Evolutionary conservation across 2,329 filamentous ascomycete genomes (phyloP).

Genomic region (Hortaea werneckii): DNA sequence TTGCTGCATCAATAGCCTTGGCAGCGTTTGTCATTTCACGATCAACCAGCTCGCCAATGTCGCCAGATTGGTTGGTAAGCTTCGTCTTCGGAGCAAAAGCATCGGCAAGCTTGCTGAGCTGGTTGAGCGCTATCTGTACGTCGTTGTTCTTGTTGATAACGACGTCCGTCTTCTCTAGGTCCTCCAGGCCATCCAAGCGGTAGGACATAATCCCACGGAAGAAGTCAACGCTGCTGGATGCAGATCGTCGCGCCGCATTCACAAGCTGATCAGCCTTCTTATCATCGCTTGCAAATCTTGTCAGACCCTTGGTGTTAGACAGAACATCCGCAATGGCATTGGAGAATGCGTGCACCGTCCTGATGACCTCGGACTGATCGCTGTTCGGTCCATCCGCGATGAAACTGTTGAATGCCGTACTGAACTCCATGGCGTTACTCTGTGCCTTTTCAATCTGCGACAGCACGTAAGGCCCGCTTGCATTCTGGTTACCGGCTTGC

Average conservation of each 20-base stretch:
- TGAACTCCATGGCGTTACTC: constrained; percentile 89
- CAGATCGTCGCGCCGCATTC: constrained; percentile 72
- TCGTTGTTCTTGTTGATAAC: constrained; percentile 97
- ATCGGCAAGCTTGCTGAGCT: constrained; percentile 86
- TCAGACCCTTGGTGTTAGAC: constrained; percentile 92
- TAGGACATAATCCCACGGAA: constrained; percentile 92
- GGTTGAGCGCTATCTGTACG: constrained; percentile 86
- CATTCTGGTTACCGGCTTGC: constrained; percentile 98
- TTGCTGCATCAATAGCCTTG: constrained; percentile 86
- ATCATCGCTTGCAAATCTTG: constrained; percentile 85
- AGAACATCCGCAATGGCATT: constrained; percentile 88
- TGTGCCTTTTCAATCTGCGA: constrained; percentile 97
- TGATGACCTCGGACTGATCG: constrained; percentile 82
- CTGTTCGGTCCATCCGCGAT: constrained; percentile 93
- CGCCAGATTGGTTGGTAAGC: constrained; percentile 66
- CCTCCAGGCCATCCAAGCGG: constrained; percentile 80
- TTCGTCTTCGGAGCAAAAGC: constrained; percentile 84
- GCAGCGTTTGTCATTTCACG: constrained; percentile 85
- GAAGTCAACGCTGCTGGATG: constrained; percentile 81
- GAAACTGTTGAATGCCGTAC: constrained; percentile 96
- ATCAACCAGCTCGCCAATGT: constrained; percentile 88
- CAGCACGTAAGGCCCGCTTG: constrained; percentile 84
- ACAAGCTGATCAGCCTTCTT: constrained; percentile 84
- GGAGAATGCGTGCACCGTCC: constrained; percentile 80
- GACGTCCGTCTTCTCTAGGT: constrained; percentile 87